phyloP scores from a whole-genome alignment of 345 rosid genomes.

The Moringa oleifera region DNA sequence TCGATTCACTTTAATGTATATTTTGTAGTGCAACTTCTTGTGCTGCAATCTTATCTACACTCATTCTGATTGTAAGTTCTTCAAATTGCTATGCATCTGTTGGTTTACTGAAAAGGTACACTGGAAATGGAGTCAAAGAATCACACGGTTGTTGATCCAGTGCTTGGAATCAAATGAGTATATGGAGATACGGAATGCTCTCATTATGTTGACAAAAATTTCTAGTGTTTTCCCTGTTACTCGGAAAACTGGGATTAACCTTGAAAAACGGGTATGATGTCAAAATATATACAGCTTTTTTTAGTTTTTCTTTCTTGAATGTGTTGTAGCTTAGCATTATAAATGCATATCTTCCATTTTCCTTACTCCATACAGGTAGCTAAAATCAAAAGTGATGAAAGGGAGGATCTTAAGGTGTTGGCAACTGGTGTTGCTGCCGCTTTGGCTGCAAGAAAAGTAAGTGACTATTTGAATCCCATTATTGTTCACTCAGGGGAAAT shows the following conservation, averaged over 20 bases:
- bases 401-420: slow-evolving; percentile 99
- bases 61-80: background rate
- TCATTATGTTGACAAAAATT: slow-evolving; percentile 89
- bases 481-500: background rate
- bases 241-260: slow-evolving; percentile 93
- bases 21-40: background rate
- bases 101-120: slow-evolving; percentile 63
- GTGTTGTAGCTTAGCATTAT: slow-evolving; percentile 15
- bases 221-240: slow-evolving; percentile 96
- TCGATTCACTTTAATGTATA: too few species aligned
- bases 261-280: slow-evolving; percentile 86
- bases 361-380: slow-evolving; percentile 52
- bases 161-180: slow-evolving; percentile 96
- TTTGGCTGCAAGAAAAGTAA: slow-evolving; percentile 92
- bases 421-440: slow-evolving; percentile 99
- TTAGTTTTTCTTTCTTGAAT: too few species aligned
- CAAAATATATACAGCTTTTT: slow-evolving; percentile 11
- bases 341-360: slow-evolving; percentile 9
- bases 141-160: slow-evolving; percentile 82
- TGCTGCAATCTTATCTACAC: background rate
- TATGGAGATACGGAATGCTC: slow-evolving; percentile 98
- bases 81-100: slow-evolving; percentile 7
- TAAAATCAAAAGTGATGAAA: slow-evolving; percentile 87
- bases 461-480: slow-evolving; percentile 15
- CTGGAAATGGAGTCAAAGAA: slow-evolving; percentile 99